phyloP scores from a whole-genome alignment of 1,139 yeast genomes.

The Sugiyamaella japonica region DNA sequence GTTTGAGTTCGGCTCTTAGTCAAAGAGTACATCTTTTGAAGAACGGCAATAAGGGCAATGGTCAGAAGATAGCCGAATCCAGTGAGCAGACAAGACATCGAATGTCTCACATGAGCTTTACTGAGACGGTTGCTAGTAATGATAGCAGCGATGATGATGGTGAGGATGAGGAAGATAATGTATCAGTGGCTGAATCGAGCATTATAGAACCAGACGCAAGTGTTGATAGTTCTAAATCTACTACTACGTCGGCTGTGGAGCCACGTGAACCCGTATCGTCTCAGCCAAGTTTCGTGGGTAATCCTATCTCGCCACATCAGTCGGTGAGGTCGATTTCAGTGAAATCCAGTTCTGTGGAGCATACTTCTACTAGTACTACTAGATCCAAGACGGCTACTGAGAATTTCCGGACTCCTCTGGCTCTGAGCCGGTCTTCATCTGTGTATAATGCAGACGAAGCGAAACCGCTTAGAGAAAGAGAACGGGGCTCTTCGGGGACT shows the following conservation, averaged over 20 bases:
- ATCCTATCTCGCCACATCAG: neutral
- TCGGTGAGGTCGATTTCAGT: neutral
- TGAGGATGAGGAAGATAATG: neutral
- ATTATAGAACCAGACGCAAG: neutral
- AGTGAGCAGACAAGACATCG: neutral
- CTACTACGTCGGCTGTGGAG: too few species aligned
- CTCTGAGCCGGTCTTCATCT: constrained; percentile 16
- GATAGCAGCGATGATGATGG: constrained; percentile 9
- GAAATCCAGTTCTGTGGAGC: neutral
- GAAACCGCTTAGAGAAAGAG: constrained; percentile 6
- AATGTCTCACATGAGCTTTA: neutral
- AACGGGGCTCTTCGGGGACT: neutral
- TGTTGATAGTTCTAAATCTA: neutral
- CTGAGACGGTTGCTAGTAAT: neutral
- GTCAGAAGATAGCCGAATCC: neutral
- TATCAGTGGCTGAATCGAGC: constrained; percentile 4
- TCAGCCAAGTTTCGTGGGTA: neutral
- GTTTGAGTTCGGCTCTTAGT: constrained; percentile 5
- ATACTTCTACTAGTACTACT: too few species aligned
- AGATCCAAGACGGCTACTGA: neutral
- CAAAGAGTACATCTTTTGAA: constrained; percentile 3
- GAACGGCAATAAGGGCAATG: neutral
- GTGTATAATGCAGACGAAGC: constrained; percentile 9
- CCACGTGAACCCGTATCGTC: neutral
- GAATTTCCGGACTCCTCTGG: constrained; percentile 13